Base-by-base conservation (phyloP, 73 alveolate genomes). In the Paramecium caudatum region DNA sequence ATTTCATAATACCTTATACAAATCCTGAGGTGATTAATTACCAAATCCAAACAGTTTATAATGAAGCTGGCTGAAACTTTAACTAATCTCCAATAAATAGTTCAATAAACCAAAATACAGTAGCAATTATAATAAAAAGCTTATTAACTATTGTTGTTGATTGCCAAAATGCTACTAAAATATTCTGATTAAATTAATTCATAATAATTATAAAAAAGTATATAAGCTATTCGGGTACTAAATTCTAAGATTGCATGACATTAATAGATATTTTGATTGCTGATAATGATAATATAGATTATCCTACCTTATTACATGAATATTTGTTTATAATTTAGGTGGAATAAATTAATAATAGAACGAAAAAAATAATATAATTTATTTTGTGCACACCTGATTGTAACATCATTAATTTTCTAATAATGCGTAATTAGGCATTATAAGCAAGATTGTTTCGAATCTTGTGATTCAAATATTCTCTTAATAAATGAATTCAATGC, bases 321-420 rank as follows among this genome's bases (percentile, higher is more conserved):
- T n/a, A n/a, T n/a, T n/a, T n/a, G n/a, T n/a, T n/a, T n/a, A n/a
- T n/a, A n/a, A n/a, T n/a, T n/a, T 41, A 41, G 10, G 6, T 6
- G 49, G 49, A 41, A 7, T 7, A 6, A 41, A 41, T 41, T 7
- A 41, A 41, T 41, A 41, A 41, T 41, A 7, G 6, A 41, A 6
- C 49, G 15, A 7, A 41, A 41, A 41, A 41, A 41, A 41, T 55
- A 15, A 15, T 49, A 49, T 49, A 15, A 55, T 27, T 21, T 47
- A 55, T 27, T 3, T 55, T 55, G 80, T 55, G 80, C 80, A 55
- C 80, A 55, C 80, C 30, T 55, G 80, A 55, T 55, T 55, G 80
- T 55, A 55, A 55, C 80, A 55, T 37, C 30, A 55, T 55, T 55
- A 55, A 13, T n/a, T 27, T 55, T 55, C 30, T 55, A 55, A 55